Conservation (phyloP, 129 eudicot species). For the Chrysanthemum makinoi region DNA sequence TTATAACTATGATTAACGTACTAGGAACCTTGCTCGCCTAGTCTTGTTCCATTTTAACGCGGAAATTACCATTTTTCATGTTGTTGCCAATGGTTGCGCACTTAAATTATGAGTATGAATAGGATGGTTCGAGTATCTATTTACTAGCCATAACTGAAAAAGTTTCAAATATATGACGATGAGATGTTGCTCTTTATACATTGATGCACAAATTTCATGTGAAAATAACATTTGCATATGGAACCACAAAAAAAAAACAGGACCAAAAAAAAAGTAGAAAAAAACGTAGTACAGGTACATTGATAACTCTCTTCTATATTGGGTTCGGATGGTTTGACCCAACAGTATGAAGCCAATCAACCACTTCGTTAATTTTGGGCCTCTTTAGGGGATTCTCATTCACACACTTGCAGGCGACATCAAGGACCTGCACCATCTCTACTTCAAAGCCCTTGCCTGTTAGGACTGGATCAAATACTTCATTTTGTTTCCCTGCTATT, state of each 20-base stretch:
- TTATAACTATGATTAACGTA: too few relatives aligned
- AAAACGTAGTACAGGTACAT: conserved; percentile 24
- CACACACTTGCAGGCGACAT: conserved; percentile 77
- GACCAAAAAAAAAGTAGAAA: not conserved
- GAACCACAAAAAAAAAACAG: conserved; percentile 10
- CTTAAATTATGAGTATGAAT: not conserved
- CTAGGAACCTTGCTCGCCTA: too few relatives aligned
- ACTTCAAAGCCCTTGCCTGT: conserved; percentile 69
- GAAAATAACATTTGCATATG: conserved; percentile 6
- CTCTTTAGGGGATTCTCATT: conserved; percentile 69
- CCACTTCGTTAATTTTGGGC: conserved; percentile 74
- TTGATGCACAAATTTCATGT: conserved; percentile 17
- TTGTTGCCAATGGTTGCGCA: too few relatives aligned
- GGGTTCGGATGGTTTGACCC: conserved; percentile 39
- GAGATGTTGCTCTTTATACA: conserved; percentile 30
- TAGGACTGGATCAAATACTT: conserved; percentile 61
- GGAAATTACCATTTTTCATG: too few relatives aligned
- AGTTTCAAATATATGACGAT: conserved; percentile 2
- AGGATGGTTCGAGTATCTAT: not conserved
- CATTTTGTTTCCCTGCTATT: conserved; percentile 60
- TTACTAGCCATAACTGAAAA: conserved; percentile 14
- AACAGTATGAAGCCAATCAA: conserved; percentile 64
- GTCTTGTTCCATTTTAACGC: too few relatives aligned
- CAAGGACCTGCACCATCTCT: conserved; percentile 81
- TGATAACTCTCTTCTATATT: conserved; percentile 30